These are phyloP conservation scores for Euphorbia peplus DNA, from an alignment of 345 rosid genomes.

Conservation along the genomic window DNA sequence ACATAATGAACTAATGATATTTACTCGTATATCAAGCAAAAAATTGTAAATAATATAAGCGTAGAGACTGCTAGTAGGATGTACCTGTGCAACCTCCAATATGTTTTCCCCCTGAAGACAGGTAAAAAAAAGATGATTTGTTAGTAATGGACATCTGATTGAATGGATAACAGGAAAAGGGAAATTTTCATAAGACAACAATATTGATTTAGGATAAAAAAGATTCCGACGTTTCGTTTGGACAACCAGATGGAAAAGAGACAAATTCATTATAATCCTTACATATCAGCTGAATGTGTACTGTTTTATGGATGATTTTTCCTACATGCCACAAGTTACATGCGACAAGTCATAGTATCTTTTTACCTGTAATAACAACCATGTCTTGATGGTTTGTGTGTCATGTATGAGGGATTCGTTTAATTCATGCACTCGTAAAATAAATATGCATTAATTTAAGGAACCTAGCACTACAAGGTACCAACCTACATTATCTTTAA, in stretches of 20 bases:
- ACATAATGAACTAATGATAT: background rate
- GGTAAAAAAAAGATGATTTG: constrained; percentile 9
- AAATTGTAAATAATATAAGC: background rate
- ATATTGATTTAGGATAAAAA: background rate
- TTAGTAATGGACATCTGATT: background rate
- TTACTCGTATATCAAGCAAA: background rate
- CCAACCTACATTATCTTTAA: background rate
- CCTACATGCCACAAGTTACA: no score
- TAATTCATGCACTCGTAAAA: no score
- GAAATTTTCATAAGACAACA: background rate
- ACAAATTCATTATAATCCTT: background rate
- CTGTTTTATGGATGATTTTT: background rate
- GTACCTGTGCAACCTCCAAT: constrained; percentile 96
- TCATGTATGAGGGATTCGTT: no score
- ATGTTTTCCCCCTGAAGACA: constrained; percentile 81
- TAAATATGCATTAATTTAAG: no score
- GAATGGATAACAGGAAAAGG: background rate
- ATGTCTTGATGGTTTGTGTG: no score
- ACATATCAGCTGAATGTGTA: background rate
- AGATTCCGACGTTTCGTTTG: background rate
- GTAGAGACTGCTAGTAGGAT: background rate
- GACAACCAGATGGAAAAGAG: background rate
- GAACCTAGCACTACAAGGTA: background rate
- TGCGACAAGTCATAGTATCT: background rate
- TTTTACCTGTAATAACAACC: no score